Conservation (phyloP, 192 early-diverging fungal species). For the Funneliformis geosporum region DNA sequence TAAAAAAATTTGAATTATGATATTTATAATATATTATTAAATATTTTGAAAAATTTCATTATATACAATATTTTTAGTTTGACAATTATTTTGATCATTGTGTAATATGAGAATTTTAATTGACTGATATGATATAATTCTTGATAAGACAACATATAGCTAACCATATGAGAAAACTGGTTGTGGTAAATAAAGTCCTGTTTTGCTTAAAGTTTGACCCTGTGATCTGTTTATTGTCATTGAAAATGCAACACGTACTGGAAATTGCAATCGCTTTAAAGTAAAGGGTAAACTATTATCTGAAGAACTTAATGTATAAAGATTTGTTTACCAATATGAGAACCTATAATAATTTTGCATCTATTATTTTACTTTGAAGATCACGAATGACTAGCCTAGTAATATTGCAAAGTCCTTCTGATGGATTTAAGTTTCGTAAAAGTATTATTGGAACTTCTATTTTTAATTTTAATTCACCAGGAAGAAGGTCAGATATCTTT, state of each 20-base stretch:
- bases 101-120: no score
- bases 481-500: not conserved
- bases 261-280: constrained; percentile 28
- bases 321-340: constrained; percentile 15
- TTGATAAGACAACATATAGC: constrained; percentile 32
- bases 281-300: constrained; percentile 16
- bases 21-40: no score
- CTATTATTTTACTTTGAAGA: no score
- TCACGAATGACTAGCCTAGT: no score
- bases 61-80: no score
- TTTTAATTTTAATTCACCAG: no score
- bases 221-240: constrained; percentile 37
- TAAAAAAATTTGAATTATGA: no score
- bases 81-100: no score
- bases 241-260: constrained; percentile 18
- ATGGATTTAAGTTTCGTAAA: no score
- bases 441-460: no score
- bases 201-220: constrained; percentile 23
- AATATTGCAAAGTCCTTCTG: no score
- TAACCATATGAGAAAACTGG: constrained; percentile 32
- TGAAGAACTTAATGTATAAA: constrained; percentile 18
- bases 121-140: not conserved
- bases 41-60: no score
- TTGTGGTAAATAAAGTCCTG: constrained; percentile 23
- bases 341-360: constrained; percentile 25